Evolutionary conservation across 768 basidiomycete genomes (phyloP).

Genomic region (Austroboletus festivus): DNA sequence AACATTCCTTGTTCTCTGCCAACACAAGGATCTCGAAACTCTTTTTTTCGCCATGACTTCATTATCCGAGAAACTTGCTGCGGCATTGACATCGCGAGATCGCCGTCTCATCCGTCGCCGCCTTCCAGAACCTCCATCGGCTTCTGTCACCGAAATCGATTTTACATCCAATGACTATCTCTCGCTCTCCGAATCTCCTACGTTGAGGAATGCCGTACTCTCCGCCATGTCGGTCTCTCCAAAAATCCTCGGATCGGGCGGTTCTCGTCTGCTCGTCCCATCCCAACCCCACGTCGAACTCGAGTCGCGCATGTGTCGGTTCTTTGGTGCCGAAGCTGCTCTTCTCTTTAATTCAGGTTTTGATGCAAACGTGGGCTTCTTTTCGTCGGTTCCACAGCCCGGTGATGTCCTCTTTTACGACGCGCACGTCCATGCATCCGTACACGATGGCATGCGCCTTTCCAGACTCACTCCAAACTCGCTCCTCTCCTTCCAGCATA

Average conservation of each 20-base stretch:
- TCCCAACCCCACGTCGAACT: constrained; percentile 56
- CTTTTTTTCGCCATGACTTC: constrained; percentile 21
- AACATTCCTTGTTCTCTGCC: too few relatives aligned
- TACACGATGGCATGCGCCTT: constrained; percentile 85
- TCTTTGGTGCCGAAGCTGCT: constrained; percentile 63
- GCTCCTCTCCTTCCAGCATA: constrained; percentile 64
- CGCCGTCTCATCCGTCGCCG: constrained; percentile 65
- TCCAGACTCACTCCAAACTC: constrained; percentile 42
- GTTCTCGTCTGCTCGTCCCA: constrained; percentile 79
- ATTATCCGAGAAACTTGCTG: constrained; percentile 40
- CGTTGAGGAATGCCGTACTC: constrained; percentile 59
- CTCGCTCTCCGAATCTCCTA: constrained; percentile 62
- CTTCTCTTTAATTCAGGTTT: constrained; percentile 91
- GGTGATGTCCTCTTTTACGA: constrained; percentile 81
- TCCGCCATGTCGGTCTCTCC: constrained; percentile 44
- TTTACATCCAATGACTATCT: constrained; percentile 95
- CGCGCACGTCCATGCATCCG: constrained; percentile 85
- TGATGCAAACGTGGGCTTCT: constrained; percentile 89
- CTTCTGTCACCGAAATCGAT: constrained; percentile 42
- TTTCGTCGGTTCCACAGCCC: constrained; percentile 71
- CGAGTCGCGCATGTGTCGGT: constrained; percentile 62
- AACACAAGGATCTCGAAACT: background rate
- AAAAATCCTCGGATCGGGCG: constrained; percentile 80
- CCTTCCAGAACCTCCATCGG: constrained; percentile 54
- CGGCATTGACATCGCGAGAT: constrained; percentile 63